These are phyloP conservation scores for Kalmanozyma brasiliensis DNA, from an alignment of 1,284 basidiomycete species.

Conservation along the genomic window DNA sequence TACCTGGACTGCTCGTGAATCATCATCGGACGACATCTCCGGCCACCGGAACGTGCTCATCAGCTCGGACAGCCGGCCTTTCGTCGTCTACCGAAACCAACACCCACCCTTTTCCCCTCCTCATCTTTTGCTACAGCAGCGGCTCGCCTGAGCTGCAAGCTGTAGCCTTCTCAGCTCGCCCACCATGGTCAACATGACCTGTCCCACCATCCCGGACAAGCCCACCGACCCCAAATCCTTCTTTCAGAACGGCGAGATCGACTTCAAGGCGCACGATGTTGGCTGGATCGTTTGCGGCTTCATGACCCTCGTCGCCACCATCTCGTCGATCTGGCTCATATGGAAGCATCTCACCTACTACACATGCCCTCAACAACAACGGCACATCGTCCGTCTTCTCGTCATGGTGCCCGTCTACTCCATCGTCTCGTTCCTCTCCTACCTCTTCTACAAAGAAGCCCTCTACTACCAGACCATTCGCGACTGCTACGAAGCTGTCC, in stretches of 20 bases:
- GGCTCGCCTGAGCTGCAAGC: not conserved
- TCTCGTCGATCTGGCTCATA: constrained; percentile 45
- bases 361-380: constrained; percentile 72
- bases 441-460: constrained; percentile 73
- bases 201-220: constrained; percentile 46
- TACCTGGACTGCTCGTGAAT: no score
- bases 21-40: no score
- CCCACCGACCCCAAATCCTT: constrained; percentile 70
- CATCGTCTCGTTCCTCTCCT: constrained; percentile 76
- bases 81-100: not conserved
- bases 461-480: constrained; percentile 66
- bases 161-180: constrained; percentile 1
- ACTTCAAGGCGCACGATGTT: constrained; percentile 73
- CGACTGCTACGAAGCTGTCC: constrained; percentile 63
- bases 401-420: constrained; percentile 84
- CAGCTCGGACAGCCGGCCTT: not conserved
- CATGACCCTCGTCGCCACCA: constrained; percentile 69
- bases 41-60: no score
- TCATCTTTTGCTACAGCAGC: not conserved
- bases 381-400: constrained; percentile 73
- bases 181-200: constrained; percentile 51
- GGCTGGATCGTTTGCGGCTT: constrained; percentile 79
- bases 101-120: no score
- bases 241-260: constrained; percentile 74
- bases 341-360: constrained; percentile 76